Base-by-base conservation (phyloP, 2,329 filamentous ascomycete species). In the Helicocarpus griseus region DNA sequence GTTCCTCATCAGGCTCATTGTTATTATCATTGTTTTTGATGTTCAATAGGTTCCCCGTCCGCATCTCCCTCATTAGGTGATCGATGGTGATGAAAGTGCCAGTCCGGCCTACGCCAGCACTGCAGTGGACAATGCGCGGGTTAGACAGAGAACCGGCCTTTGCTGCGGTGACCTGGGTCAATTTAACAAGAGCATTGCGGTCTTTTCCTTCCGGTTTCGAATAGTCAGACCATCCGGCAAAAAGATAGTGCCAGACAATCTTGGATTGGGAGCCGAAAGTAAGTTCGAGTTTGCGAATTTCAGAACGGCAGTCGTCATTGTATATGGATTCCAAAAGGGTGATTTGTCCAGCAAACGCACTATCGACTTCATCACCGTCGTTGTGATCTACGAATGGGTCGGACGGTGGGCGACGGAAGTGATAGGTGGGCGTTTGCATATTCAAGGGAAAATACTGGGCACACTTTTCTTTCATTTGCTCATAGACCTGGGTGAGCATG, bases 11-110 rank as follows among this genome's bases (percentile, higher is more conserved):
- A n/a, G n/a, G n/a, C n/a, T n/a, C n/a, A n/a, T n/a, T n/a, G n/a
- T n/a, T n/a, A n/a, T n/a, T n/a, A n/a, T n/a, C 63, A 44, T 75
- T 70, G 9, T 75, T 69, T 8, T 73, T 69, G 7, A 70, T 60
- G 31, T 72, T 64, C 56, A 79, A 73, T 47, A 95, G 70, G 21
- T 82, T 77, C 47, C 89, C 91, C 5, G 82, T 78, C 24, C 87
- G 82, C 8, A 97, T 77, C 68, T 96, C 89, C 33, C 83, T 79
- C 56, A 95, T 77, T 24, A 98, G 79, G 67, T 94, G 89, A 69
- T 97, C 93, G n/a, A 98, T 78, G 1, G 89, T 86, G 61, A 98
- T 95, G 65, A 97, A 98, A 0, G 93, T 97, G 31, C 93, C 93
- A 6, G 87, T 95, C 51, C 93, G 82, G 11, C 93, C 93, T 13